Percentiles rank a stretch among this genome's conserved stretches.
Conservation (phyloP, 441 rosid species). For the Gossypium aridum region DNA sequence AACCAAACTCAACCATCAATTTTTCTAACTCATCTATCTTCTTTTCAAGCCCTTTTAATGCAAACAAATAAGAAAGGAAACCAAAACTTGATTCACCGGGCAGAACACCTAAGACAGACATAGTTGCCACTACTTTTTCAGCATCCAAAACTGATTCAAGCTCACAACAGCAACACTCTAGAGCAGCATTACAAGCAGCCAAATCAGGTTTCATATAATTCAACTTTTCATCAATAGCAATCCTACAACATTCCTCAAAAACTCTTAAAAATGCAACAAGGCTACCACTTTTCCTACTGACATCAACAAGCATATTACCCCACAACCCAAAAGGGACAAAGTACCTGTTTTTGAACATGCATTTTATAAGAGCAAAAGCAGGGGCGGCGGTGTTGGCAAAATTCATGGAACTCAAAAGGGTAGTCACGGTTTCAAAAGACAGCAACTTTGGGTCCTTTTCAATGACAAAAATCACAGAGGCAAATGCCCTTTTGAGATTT, state of each 20-base stretch:
- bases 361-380: conserved; percentile 70
- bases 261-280: conserved; percentile 49
- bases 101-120: conserved; percentile 65
- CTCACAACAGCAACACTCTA: conserved; percentile 58
- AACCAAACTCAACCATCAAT: conserved; percentile 54
- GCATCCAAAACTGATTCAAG: conserved; percentile 63
- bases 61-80: conserved; percentile 72
- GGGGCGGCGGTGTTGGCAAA: conserved; percentile 57
- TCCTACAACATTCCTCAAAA: conserved; percentile 63
- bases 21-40: conserved; percentile 60
- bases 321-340: conserved; percentile 75
- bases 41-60: conserved; percentile 50
- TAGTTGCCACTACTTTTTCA: conserved; percentile 54
- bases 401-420: conserved; percentile 57
- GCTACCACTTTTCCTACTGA: conserved; percentile 38
- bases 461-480: conserved; percentile 61
- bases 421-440: conserved; percentile 43
- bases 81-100: conserved; percentile 75
- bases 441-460: conserved; percentile 58
- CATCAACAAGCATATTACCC: conserved; percentile 60
- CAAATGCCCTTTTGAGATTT: conserved; percentile 89
- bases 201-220: conserved; percentile 71
- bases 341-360: conserved; percentile 74
- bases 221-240: conserved; percentile 73
- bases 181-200: conserved; percentile 65